Conservation (phyloP, 805 yeast genomes). For the Lipomyces kockii region DNA sequence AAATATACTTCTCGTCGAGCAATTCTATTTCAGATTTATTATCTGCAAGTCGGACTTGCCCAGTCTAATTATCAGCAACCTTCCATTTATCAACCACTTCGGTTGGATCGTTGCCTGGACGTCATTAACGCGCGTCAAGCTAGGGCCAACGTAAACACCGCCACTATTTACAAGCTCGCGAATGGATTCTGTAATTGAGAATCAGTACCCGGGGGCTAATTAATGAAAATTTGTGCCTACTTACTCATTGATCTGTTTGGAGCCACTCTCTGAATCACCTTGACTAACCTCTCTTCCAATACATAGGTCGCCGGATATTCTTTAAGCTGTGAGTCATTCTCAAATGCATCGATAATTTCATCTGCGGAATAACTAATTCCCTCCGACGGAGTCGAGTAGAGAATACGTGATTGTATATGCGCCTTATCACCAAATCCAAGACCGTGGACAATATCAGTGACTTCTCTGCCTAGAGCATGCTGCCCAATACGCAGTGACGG, state of each 20-base stretch:
- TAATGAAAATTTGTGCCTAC: conserved; percentile 35
- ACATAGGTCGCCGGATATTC: conserved; percentile 47
- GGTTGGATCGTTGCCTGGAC: conserved; percentile 56
- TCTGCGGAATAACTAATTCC: conserved; percentile 48
- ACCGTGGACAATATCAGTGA: conserved; percentile 88
- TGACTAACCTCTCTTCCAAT: conserved; percentile 53
- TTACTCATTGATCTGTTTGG: conserved; percentile 41
- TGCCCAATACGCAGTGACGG: conserved; percentile 79
- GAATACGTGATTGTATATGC: conserved; percentile 64
- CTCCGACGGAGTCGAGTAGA: conserved; percentile 61
- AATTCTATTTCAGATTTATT: conserved; percentile 13
- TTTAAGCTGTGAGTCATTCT: conserved; percentile 59
- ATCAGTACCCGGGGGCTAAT: background rate
- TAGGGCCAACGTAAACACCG: conserved; percentile 71
- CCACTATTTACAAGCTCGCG: conserved; percentile 52
- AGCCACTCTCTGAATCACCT: conserved; percentile 51
- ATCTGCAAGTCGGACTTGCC: conserved; percentile 63
- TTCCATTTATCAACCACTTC: conserved; percentile 60
- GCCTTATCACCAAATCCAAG: conserved; percentile 72
- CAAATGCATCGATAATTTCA: conserved; percentile 60
- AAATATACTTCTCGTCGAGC: background rate
- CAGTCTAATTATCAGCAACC: conserved; percentile 65
- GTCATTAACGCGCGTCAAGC: conserved; percentile 56
- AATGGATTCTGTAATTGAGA: conserved; percentile 11
- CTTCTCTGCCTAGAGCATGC: conserved; percentile 75